phyloP scores from a whole-genome alignment of 306 rosid species.

The Glycine latifolia region DNA sequence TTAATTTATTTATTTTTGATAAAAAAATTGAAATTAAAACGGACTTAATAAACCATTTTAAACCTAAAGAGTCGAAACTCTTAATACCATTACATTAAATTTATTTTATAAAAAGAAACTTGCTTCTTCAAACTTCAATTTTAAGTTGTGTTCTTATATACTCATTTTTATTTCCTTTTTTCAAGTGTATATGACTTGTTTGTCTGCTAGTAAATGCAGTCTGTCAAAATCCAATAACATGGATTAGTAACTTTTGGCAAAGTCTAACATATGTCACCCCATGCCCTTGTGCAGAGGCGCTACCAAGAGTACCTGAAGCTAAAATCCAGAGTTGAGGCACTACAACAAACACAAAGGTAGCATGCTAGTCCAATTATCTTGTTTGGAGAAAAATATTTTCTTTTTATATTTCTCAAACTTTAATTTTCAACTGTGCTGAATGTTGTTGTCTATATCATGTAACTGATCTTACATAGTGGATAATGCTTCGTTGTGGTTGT shows the following conservation, averaged over 20 bases:
- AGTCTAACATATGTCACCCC: slow-evolving; percentile 55
- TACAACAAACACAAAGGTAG: slow-evolving; percentile 75
- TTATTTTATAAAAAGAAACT: no score
- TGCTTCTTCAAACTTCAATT: neutral
- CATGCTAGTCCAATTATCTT: neutral
- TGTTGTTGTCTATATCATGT: no score
- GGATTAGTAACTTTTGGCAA: slow-evolving; percentile 1
- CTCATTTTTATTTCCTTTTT: slow-evolving; percentile 4
- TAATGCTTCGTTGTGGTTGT: no score
- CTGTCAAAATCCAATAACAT: neutral
- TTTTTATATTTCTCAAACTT: neutral
- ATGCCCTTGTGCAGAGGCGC: slow-evolving; percentile 58
- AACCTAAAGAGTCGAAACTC: no score
- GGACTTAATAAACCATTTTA: neutral
- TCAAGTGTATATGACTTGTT: neutral
- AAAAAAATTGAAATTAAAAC: neutral
- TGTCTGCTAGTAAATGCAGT: neutral
- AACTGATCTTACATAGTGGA: no score
- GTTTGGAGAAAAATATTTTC: neutral
- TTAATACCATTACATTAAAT: neutral
- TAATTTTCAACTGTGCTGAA: no score
- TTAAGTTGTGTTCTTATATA: neutral
- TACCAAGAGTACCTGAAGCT: slow-evolving; percentile 77
- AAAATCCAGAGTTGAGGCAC: slow-evolving; percentile 66
- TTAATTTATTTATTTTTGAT: no score